Conservation (phyloP, 208 protist species). For the Wallacemonas collosoma region DNA sequence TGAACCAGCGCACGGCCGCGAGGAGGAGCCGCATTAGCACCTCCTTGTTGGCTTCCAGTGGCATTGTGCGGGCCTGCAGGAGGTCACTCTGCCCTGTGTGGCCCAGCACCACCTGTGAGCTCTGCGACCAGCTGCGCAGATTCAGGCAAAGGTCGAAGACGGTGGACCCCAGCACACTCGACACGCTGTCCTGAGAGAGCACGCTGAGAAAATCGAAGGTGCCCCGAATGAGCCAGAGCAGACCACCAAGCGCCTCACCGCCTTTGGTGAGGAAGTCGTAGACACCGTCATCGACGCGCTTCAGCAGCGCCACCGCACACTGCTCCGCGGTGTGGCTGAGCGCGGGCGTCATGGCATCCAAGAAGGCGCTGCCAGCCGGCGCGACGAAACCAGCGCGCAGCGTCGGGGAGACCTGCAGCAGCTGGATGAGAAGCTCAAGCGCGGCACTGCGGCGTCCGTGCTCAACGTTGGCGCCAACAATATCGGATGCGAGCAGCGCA, state of each 20-base stretch:
- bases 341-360: constrained; percentile 31
- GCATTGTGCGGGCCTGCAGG: constrained; percentile 20
- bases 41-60: constrained; percentile 63
- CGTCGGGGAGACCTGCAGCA: constrained; percentile 61
- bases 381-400: constrained; percentile 74
- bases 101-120: constrained; percentile 58
- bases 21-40: constrained; percentile 65
- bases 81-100: constrained; percentile 31
- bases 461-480: constrained; percentile 14
- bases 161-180: constrained; percentile 61
- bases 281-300: constrained; percentile 54
- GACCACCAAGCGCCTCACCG: constrained; percentile 20
- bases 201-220: constrained; percentile 67
- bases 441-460: constrained; percentile 11
- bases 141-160: constrained; percentile 50
- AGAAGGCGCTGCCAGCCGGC: constrained; percentile 18
- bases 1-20: constrained; percentile 62
- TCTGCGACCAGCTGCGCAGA: constrained; percentile 69
- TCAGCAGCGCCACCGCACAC: constrained; percentile 52
- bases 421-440: constrained; percentile 55
- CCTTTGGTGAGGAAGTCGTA: constrained; percentile 44
- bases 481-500: constrained; percentile 61
- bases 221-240: constrained; percentile 53
- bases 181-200: constrained; percentile 52
- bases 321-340: constrained; percentile 22